A percentile compares a stretch with the other conserved stretches of the same genome.
Conservation (phyloP, 768 basidiomycete species). For the Fomitopsis serialis region DNA sequence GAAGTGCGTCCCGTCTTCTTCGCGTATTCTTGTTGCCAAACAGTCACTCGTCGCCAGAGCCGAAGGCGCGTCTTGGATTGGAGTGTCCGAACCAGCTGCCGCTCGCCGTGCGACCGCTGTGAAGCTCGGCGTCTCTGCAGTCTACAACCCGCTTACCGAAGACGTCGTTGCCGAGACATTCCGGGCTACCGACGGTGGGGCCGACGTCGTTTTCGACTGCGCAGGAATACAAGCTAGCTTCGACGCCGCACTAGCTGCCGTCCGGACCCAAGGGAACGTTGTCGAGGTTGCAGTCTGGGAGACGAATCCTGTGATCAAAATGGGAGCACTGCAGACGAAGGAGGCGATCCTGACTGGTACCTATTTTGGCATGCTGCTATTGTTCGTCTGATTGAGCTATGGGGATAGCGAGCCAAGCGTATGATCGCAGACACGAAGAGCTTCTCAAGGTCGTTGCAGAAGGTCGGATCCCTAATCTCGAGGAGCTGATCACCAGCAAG, state of each 20-base stretch:
- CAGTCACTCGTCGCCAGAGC: constrained; percentile 12
- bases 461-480: constrained; percentile 34
- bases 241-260: constrained; percentile 29
- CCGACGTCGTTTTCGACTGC: constrained; percentile 43
- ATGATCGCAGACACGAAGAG: constrained; percentile 34
- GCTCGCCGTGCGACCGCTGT: constrained; percentile 32
- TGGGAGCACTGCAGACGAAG: constrained; percentile 30
- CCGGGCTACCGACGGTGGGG: constrained; percentile 29
- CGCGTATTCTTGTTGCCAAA: neutral
- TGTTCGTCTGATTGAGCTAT: too few species aligned
- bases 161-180: constrained; percentile 24
- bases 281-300: constrained; percentile 43
- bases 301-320: constrained; percentile 26
- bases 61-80: constrained; percentile 24
- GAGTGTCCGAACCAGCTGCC: constrained; percentile 37
- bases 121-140: constrained; percentile 32
- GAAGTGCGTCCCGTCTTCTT: constrained; percentile 3
- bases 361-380: neutral
- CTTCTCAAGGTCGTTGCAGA: constrained; percentile 33
- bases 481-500: constrained; percentile 37
- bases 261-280: constrained; percentile 34
- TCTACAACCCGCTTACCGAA: constrained; percentile 28
- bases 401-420: constrained; percentile 29
- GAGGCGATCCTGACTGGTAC: constrained; percentile 36
- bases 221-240: constrained; percentile 37